Evolutionary conservation across 2,329 filamentous ascomycete genomes (phyloP), one percentile per base, ranked within the genome.

Genomic region (Dactylellina haptotyla): DNA sequence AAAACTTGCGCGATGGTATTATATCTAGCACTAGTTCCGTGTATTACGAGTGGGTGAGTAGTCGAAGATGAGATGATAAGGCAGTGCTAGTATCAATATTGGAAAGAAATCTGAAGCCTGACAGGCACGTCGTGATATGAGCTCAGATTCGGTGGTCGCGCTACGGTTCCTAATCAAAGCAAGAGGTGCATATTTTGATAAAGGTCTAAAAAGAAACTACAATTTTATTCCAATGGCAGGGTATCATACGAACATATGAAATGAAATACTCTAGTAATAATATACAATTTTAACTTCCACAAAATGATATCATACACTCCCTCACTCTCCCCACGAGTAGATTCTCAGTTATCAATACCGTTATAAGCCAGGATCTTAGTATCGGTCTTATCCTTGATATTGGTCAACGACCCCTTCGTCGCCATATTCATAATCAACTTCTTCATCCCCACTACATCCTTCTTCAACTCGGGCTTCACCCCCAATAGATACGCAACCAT

Each of bases 401-500:
- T 62, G 34, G 34, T 23, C 46, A 73, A 41, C 26, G 51, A 4
- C n/a, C 54, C 46, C 23, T 41, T 65, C 1, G 41, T 25, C 9
- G 61, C 54, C 14, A 39, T 57, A 61, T 62, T 56, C 61, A 65
- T 73, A 8, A 73, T 16, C 54, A 66, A 43, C 37, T 50, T 54
- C 50, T 73, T 73, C 69, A 73, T 73, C 18, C 30, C 69, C 39
- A 45, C n/a, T 6, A 66, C 46, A 45, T 73, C 54, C 18, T 45
- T 45, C 54, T 45, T 62, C 46, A 73, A 39, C n/a, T 65, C 58
- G 28, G 37, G 39, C 3, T 41, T 46, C 16, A 56, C 9, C 1
- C 57, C 37, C 14, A 67, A 23, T 14, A 91, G 81, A 80, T 91
- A 91, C 26, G 88, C 88, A 12, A 87, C 87, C 2, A 91, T 82